Base-by-base conservation (phyloP, 1,284 basidiomycete species). In the Filobasidium uniguttulatum region DNA sequence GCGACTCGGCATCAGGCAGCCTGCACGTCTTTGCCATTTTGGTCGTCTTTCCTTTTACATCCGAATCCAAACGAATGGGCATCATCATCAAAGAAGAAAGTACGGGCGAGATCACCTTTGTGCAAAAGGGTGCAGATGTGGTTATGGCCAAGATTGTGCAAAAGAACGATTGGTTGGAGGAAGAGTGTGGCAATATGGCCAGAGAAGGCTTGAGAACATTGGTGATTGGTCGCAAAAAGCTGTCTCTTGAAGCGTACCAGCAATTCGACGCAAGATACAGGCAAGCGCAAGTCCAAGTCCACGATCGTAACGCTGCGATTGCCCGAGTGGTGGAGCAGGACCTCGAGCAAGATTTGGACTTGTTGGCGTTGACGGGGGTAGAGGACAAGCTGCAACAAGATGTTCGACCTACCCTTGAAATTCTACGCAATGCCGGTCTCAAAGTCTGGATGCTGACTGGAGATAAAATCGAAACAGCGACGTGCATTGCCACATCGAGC, bases 401-500 rank as follows among this genome's bases (percentile, higher is more conserved):
- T 34, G 93, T 98, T 59, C 91, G 86, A 67, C 79, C 82, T 35
- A 97, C 94, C 0, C 71, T 98, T 54, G 94, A 98, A 70, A 65
- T 97, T 44, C 68, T 99, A 57, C 75, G 91, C 55, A 98, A 98
- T 64, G 94, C 93, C 0, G 93, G 93, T 1, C 82, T 99, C 70
- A 96, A 89, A 74, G 96, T 99, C 50, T 99, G 94, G 94, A 98
- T 99, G 94, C 73, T 98, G 60, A 99, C 94, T 0, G 94, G 94
- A 0, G 94, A 98, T 71, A 98, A 98, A 73, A 90, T 98, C 55
- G 94, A 99, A 73, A 99, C 94, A 2, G 94, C 94, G 6, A 85
- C 91, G 28, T 96, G 91, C 68, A 98, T 99, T 60, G 91, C 93
- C 1, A 90, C 97, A 55, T 96, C 89, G 31, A 94, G 87, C 26